Evolutionary conservation across 2,329 filamentous ascomycete genomes (phyloP).

Genomic region (Cytospora piceicola): DNA sequence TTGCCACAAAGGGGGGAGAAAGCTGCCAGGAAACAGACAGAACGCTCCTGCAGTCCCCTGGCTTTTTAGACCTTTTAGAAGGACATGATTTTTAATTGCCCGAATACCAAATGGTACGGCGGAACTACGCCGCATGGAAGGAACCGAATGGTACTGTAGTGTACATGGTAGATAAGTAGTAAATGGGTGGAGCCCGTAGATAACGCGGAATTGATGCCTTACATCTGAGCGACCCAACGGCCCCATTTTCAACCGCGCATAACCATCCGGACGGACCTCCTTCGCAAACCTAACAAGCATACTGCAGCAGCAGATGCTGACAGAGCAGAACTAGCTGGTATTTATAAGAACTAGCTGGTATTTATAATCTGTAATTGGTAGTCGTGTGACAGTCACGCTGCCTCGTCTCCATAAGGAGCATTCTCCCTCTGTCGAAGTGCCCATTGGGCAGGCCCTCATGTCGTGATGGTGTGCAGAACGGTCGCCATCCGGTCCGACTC

Average conservation of each 20-base stretch:
- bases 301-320: no score
- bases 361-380: no score
- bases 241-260: background rate
- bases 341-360: no score
- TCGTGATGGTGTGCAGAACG: background rate
- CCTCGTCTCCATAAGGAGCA: no score
- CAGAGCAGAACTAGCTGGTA: no score
- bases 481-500: background rate
- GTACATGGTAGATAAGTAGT: background rate
- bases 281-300: no score
- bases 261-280: background rate
- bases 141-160: background rate
- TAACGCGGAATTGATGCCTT: background rate
- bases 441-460: background rate
- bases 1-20: background rate
- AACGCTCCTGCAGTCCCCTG: background rate
- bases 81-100: background rate
- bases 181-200: slow-evolving; percentile 11
- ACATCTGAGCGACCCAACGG: background rate
- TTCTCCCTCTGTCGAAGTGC: no score
- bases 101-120: background rate
- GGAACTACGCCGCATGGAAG: slow-evolving; percentile 10
- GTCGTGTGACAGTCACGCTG: no score
- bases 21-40: background rate
- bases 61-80: background rate